These are phyloP conservation scores for Curvularia sp. DNA, from an alignment of 2,329 filamentous ascomycete species.

Conservation along the genomic window DNA sequence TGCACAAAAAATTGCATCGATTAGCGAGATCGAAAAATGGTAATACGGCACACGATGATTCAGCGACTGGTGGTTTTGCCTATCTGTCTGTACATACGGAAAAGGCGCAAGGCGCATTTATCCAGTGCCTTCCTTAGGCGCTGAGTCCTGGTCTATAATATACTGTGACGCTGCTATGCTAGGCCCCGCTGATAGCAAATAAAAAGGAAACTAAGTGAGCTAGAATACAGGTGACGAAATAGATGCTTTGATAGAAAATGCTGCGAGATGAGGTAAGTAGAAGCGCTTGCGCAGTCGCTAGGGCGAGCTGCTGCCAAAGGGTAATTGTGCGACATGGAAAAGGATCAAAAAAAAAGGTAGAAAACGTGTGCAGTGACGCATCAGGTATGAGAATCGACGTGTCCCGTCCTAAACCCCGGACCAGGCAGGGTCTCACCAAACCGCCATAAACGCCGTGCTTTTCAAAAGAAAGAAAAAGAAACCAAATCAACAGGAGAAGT, in stretches of 20 bases:
- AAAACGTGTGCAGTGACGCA: conserved; percentile 16
- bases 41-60: conserved; percentile 11
- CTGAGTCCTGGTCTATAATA: conserved; percentile 13
- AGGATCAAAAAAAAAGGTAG: conserved; percentile 3
- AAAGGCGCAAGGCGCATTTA: conserved; percentile 10
- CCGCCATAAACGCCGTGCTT: conserved; percentile 32
- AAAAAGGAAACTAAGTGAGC: conserved; percentile 24
- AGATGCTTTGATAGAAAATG: conserved; percentile 21
- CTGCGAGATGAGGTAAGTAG: conserved; percentile 27
- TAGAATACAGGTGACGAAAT: conserved; percentile 21
- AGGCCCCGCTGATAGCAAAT: conserved; percentile 17
- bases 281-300: conserved; percentile 29
- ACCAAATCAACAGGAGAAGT: conserved; percentile 18
- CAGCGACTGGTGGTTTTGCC: conserved; percentile 21
- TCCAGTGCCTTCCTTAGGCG: conserved; percentile 13
- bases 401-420: conserved; percentile 10
- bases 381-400: conserved; percentile 11
- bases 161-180: conserved; percentile 15
- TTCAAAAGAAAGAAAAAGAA: conserved; percentile 20
- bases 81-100: conserved; percentile 16
- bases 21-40: conserved; percentile 11
- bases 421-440: conserved; percentile 6
- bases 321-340: conserved; percentile 13
- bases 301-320: conserved; percentile 26
- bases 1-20: conserved; percentile 7